phyloP scores from a whole-genome alignment of 805 yeast genomes.

The Dipodascopsis tothii region DNA sequence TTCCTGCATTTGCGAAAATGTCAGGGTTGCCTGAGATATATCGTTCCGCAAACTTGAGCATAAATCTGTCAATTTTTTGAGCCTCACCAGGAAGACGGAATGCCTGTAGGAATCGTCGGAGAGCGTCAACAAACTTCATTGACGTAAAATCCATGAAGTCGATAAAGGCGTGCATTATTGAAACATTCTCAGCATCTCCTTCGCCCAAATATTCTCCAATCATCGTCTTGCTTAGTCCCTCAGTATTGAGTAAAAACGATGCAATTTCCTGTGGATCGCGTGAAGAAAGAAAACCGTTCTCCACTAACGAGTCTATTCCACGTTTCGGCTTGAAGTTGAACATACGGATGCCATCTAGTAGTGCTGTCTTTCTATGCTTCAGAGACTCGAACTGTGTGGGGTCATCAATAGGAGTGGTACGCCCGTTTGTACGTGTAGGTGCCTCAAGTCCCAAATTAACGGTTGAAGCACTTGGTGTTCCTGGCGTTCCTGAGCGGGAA shows the following conservation, averaged over 20 bases:
- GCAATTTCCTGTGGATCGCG: slow-evolving; percentile 67
- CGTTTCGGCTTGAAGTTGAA: slow-evolving; percentile 81
- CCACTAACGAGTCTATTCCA: slow-evolving; percentile 60
- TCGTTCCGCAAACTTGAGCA: slow-evolving; percentile 94
- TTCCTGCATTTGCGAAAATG: slow-evolving; percentile 49
- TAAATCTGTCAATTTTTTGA: slow-evolving; percentile 91
- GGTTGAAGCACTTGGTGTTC: background rate
- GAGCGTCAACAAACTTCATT: slow-evolving; percentile 70
- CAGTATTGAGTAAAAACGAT: slow-evolving; percentile 55
- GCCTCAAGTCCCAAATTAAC: background rate
- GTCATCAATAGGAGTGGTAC: slow-evolving; percentile 43
- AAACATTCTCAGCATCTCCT: slow-evolving; percentile 67
- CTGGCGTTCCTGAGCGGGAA: background rate
- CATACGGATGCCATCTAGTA: slow-evolving; percentile 66
- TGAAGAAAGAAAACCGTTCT: slow-evolving; percentile 54
- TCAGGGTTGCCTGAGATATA: slow-evolving; percentile 81
- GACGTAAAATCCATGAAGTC: slow-evolving; percentile 73
- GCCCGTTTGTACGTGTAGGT: background rate
- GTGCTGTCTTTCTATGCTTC: slow-evolving; percentile 74
- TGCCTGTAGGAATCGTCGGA: slow-evolving; percentile 73
- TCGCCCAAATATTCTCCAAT: slow-evolving; percentile 92
- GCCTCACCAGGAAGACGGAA: slow-evolving; percentile 97
- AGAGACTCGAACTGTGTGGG: slow-evolving; percentile 78
- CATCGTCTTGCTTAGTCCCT: slow-evolving; percentile 70
- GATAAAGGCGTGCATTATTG: slow-evolving; percentile 88